Evolutionary conservation across 1,139 yeast species (phyloP), one percentile per base, ranked within the genome.

Genomic region (Kodamaea ohmeri): DNA sequence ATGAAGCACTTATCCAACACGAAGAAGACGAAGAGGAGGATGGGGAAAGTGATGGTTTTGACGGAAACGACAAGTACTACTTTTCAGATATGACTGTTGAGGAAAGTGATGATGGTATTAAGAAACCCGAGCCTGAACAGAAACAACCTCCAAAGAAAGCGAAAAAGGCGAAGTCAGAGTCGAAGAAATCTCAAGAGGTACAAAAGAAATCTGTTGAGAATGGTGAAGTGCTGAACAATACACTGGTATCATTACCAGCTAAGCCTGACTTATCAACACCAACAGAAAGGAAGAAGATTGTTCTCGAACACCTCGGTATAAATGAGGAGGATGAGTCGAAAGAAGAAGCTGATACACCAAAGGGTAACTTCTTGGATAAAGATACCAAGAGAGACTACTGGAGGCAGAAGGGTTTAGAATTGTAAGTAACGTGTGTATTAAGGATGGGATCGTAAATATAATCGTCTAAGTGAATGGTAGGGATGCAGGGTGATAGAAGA

Each of bases 1-100:
- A 85, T 55, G 76, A 76, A 42, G 90, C 92, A 1, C 60, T 71
- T 44, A 57, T 71, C 1, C 48, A 49, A 18, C 65, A 64, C 37
- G 53, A 50, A 18, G 48, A 32, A 17, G 48, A n/a, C n/a, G n/a
- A 41, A 13, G 45, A 41, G 2, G 56, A 48, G 2, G 53, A 43
- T 4, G 53, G 50, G 4, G 65, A 60, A 34, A 55, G 59, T 34
- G 69, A 61, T 38, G 68, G 66, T 0, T 57, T 55, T 0, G 54
- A 59, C n/a, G 68, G 65, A 1, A 63, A 63, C 39, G 70, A 64
- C 38, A 63, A 67, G 43, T 66, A 63, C 40, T 68, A 62, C 45
- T 63, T 58, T 36, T 68, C 75, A 1, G 76, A 71, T 38, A 63
- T 66, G 60, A 65, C 74, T 0, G 68, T 56, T 7, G 72, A 64